Conservation (phyloP, 1,284 basidiomycete species). For the Ganoderma lingzhi region DNA sequence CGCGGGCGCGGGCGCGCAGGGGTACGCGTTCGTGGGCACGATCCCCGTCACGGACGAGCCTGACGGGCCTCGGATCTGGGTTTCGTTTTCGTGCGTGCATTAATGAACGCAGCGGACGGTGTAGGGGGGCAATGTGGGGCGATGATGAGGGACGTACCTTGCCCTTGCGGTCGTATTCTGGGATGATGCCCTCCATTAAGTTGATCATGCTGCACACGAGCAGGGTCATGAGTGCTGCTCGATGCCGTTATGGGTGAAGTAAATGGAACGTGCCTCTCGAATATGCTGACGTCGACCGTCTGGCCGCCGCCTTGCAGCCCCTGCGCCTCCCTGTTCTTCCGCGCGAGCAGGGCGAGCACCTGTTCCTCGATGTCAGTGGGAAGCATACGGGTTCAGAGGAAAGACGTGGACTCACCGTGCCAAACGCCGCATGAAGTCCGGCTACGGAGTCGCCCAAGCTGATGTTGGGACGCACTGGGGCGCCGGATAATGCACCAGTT, state of each 20-base stretch:
- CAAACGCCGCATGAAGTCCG: constrained; percentile 76
- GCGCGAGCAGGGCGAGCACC: constrained; percentile 77
- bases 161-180: constrained; percentile 77
- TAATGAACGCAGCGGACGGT: neutral
- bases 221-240: neutral
- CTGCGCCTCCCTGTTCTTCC: constrained; percentile 48
- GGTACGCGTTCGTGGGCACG: constrained; percentile 77
- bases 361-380: constrained; percentile 32
- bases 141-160: constrained; percentile 48
- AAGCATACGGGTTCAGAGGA: neutral
- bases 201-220: constrained; percentile 66
- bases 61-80: constrained; percentile 70
- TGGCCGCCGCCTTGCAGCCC: constrained; percentile 54
- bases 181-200: constrained; percentile 78
- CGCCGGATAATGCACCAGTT: constrained; percentile 61
- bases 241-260: constrained; percentile 13
- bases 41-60: constrained; percentile 78
- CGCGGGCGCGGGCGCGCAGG: constrained; percentile 58
- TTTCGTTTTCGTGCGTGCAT: neutral
- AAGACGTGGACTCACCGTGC: constrained; percentile 55
- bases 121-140: neutral
- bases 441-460: constrained; percentile 76
- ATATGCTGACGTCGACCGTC: constrained; percentile 77
- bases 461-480: constrained; percentile 74
- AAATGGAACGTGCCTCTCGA: constrained; percentile 62